A percentile compares a stretch with the other conserved stretches of the same genome.
These are phyloP conservation scores for Hortaea sp. DNA, from an alignment of 2,329 filamentous ascomycete genomes.

Conservation along the genomic window DNA sequence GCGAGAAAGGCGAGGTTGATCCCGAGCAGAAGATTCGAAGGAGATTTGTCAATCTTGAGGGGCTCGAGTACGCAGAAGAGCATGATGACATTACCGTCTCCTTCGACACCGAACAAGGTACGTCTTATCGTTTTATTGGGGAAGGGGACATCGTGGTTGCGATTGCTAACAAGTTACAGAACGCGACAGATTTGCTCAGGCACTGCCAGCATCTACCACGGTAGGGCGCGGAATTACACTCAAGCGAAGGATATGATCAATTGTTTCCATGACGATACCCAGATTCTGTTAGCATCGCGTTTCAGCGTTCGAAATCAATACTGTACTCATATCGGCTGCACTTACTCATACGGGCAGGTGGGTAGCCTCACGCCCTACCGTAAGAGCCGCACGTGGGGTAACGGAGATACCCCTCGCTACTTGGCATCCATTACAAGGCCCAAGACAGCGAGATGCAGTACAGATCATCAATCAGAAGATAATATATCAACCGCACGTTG, in stretches of 20 bases:
- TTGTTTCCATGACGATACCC: not conserved
- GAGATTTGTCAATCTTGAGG: conserved; percentile 73
- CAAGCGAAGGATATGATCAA: conserved; percentile 24
- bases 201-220: conserved; percentile 34
- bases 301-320: not conserved
- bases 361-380: not conserved
- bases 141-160: not conserved
- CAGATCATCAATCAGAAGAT: no score
- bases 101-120: conserved; percentile 61
- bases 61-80: conserved; percentile 81
- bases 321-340: not conserved
- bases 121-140: conserved; percentile 6
- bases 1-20: conserved; percentile 44
- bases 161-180: conserved; percentile 26
- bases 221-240: conserved; percentile 33
- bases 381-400: not conserved
- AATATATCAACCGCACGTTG: no score
- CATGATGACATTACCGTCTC: conserved; percentile 82
- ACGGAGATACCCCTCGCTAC: no score
- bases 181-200: conserved; percentile 35
- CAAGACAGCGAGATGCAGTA: no score
- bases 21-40: conserved; percentile 51
- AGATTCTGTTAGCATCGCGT: not conserved
- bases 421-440: no score
- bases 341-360: not conserved